Base-by-base conservation (phyloP, 2,329 filamentous ascomycete genomes). In the Dothideomycetidae sp. region DNA sequence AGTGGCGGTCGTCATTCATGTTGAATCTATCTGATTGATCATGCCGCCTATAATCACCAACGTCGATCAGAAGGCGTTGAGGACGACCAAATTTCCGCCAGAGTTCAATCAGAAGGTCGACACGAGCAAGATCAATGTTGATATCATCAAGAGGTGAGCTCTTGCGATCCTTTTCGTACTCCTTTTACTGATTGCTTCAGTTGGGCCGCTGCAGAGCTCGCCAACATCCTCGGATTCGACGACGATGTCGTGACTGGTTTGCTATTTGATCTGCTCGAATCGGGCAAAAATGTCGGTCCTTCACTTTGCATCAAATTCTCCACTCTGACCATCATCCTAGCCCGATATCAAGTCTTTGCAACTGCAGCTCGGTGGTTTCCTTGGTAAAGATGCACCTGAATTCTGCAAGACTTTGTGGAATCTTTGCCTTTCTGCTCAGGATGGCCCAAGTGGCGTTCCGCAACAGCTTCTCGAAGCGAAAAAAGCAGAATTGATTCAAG, bases 401-500 rank as follows among this genome's bases (percentile, higher is more conserved):
- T 98, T 98, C 54, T 94, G 88, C 59, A 88, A 93, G 55, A 83
- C 94, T 45, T 62, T 98, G 10, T 98, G 90, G 90, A 82, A 78
- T 42, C 65, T 98, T 12, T 81, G 88, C 50, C 63, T 98, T 31
- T 94, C 86, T 57, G 90, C 85, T 7, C 90, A 98, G 58, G 67
- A 71, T 29, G 93, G 78, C 55, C 76, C 84, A 0, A 81, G 90
- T 54, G 90, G 90, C 38, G 85, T 98, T 10, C 88, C 90, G 0
- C 88, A 93, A 58, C 86, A 94, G 59, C 68, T 98, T 29, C 64
- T 98, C 2, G 90, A 98, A 56, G 86, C 88, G 1, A 98, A 98
- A 67, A 98, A 96, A 61, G 64, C 82, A 31, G 90, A 98, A 59
- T 66, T 98, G 33, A 83, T 90, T 44, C 84, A 94, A 59, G 85